Evolutionary conservation across 164 flowering plant genomes (phyloP).

Genomic region (Santalum album): DNA sequence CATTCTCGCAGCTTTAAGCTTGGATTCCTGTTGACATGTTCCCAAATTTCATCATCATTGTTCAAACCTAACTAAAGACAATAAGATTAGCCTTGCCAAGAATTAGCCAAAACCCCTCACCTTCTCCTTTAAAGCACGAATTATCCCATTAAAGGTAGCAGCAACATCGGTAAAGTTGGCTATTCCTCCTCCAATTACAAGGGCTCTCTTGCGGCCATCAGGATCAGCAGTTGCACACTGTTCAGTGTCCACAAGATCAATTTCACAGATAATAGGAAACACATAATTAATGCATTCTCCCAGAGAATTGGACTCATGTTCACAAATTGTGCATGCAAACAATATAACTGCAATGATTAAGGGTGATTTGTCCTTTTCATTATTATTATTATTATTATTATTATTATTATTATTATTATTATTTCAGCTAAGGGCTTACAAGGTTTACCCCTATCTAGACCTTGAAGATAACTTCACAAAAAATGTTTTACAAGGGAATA

Average conservation of each 20-base stretch:
- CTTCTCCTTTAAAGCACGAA: slow-evolving; percentile 76
- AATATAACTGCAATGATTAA: no score
- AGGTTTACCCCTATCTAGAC: no score
- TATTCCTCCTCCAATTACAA: slow-evolving; percentile 80
- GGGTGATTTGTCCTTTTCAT: no score
- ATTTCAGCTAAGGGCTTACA: no score
- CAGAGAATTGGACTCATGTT: no score
- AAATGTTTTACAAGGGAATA: no score
- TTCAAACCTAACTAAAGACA: neutral
- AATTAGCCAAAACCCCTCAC: slow-evolving; percentile 22
- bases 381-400: no score
- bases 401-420: no score
- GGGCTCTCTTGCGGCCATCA: slow-evolving; percentile 73
- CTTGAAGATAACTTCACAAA: no score
- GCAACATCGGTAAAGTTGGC: slow-evolving; percentile 88
- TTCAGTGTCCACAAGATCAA: slow-evolving; percentile 10
- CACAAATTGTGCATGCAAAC: no score
- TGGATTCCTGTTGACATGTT: slow-evolving; percentile 42
- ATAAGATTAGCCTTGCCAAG: neutral
- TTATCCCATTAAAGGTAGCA: slow-evolving; percentile 76
- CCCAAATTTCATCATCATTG: neutral
- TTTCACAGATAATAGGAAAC: neutral
- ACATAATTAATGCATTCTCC: neutral
- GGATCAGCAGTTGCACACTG: slow-evolving; percentile 87
- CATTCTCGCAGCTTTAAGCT: slow-evolving; percentile 78